Conservation (phyloP, 2,329 filamentous ascomycete genomes). For the Epichloe sp. region DNA sequence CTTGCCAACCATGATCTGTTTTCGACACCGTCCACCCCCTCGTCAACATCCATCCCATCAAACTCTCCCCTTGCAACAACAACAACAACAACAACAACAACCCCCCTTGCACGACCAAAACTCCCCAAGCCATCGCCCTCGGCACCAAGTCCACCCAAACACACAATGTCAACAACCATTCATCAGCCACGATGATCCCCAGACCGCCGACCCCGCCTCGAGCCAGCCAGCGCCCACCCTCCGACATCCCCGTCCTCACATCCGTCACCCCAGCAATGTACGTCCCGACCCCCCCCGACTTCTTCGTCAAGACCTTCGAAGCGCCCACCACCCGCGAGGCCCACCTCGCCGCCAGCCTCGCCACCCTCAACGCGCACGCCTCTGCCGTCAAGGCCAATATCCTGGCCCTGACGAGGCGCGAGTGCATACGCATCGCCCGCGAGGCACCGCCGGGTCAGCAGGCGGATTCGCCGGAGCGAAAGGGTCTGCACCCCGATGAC, state of each 20-base stretch:
- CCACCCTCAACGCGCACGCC: constrained; percentile 14
- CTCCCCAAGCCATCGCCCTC: too few relatives aligned
- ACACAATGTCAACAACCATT: too few relatives aligned
- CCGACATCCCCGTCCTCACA: constrained; percentile 9
- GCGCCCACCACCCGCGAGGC: constrained; percentile 8
- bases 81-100: too few relatives aligned
- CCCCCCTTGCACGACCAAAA: too few relatives aligned
- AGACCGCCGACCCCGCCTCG: background rate
- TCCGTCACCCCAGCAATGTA: constrained; percentile 20
- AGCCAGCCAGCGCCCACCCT: too few relatives aligned
- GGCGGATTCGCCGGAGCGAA: background rate
- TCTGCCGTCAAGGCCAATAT: constrained; percentile 18
- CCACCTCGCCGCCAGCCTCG: constrained; percentile 11
- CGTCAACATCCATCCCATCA: too few relatives aligned
- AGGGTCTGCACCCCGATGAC: background rate
- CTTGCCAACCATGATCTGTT: too few relatives aligned
- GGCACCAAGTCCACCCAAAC: too few relatives aligned
- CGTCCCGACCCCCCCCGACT: constrained; percentile 17
- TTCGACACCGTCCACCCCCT: too few relatives aligned
- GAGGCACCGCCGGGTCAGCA: background rate
- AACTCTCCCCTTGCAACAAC: too few relatives aligned
- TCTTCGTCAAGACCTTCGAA: constrained; percentile 7
- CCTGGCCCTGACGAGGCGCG: constrained; percentile 15
- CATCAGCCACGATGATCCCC: too few relatives aligned
- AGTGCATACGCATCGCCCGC: constrained; percentile 19